Base-by-base conservation (phyloP, 2,329 filamentous ascomycete species). In the Geoglossum cookeanum region DNA sequence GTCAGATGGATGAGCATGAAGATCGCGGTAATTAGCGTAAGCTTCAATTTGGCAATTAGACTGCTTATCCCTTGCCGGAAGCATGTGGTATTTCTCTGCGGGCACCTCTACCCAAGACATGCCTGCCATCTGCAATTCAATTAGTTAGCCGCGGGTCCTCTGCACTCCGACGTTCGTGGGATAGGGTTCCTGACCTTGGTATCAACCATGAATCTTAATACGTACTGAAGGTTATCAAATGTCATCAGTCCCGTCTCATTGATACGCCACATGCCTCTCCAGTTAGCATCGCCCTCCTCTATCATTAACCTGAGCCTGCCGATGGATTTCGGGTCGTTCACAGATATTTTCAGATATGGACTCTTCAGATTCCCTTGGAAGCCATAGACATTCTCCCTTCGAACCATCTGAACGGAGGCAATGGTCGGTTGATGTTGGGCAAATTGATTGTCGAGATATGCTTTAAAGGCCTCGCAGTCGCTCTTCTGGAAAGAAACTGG, bases 31-130 rank as follows among this genome's bases (percentile, higher is more conserved):
- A 67, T 85, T 83, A 58, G 94, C 80, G 63, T 83, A 78, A 11
- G 91, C 92, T 71, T 98, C 92, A 61, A 98, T 94, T 70, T 98
- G 92, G 68, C 92, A 97, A 64, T 89, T 95, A 1, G 91, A 97
- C 61, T 95, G 85, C 60, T 81, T 79, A 59, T 84, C 76, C 57
- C 78, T 70, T 11, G 79, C 71, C 1, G 80, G 72, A 17, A 95
- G 74, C 55, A 94, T 73, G 57, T 77, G 76, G 71, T 91, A 96
- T 60, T 83, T 82, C 33, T 76, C 77, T 2, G 84, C 77, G 27
- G 87, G 84, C 17, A 84, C 87, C 69, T 95, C 88, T 0, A 97
- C 88, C 92, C 92, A 98, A 1, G 89, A 91, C 92, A 98, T 98
- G 61, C 92, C 92, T 58, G 85, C 78, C 49, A 98, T 84, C 78